Evolutionary conservation across 805 yeast genomes (phyloP).

Genomic region (Ogataea paradorogensis): DNA sequence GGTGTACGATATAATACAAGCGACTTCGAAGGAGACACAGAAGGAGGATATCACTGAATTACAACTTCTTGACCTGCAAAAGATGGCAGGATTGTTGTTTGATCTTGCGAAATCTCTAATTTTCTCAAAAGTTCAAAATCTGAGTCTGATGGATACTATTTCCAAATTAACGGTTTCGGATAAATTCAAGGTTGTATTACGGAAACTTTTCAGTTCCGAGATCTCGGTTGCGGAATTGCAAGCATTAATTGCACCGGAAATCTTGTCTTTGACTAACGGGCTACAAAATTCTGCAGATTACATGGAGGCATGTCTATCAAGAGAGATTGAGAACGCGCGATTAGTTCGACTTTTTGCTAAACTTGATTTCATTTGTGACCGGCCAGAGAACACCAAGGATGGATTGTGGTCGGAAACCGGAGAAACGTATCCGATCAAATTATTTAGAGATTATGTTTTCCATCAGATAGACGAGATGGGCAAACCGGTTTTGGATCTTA

Average conservation of each 20-base stretch:
- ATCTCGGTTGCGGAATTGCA: constrained; percentile 34
- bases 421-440: constrained; percentile 62
- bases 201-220: constrained; percentile 33
- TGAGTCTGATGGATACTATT: constrained; percentile 24
- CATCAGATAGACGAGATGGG: constrained; percentile 80
- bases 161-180: constrained; percentile 38
- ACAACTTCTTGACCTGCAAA: constrained; percentile 47
- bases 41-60: constrained; percentile 11
- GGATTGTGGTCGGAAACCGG: constrained; percentile 72
- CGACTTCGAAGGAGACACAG: constrained; percentile 31
- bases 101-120: constrained; percentile 45
- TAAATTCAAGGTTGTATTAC: constrained; percentile 43
- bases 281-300: constrained; percentile 53
- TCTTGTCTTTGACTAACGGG: constrained; percentile 47
- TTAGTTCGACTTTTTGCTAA: constrained; percentile 79
- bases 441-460: constrained; percentile 83
- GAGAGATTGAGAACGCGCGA: constrained; percentile 86
- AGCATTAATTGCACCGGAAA: constrained; percentile 40
- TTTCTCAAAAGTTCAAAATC: constrained; percentile 20
- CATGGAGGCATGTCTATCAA: constrained; percentile 57
- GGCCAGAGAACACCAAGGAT: constrained; percentile 62
- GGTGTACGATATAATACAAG: constrained; percentile 59
- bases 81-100: constrained; percentile 60
- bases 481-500: constrained; percentile 73
- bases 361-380: constrained; percentile 70